phyloP scores from a whole-genome alignment of 2,329 filamentous ascomycete species.

The Fusarium fracticaudum region DNA sequence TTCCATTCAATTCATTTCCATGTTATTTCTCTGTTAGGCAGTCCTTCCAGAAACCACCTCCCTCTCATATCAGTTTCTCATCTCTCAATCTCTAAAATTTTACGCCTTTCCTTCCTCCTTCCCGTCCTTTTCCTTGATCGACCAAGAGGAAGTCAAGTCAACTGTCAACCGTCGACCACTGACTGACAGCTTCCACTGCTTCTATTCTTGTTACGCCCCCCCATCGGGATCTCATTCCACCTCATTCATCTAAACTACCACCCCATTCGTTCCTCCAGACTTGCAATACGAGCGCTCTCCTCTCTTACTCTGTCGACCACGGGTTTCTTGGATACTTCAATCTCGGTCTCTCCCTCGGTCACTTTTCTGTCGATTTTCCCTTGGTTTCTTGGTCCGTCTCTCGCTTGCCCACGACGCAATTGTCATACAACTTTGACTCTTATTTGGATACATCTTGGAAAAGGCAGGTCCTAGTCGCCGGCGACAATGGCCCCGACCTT shows the following conservation, averaged over 20 bases:
- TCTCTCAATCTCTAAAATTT: neutral
- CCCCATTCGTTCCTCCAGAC: slow-evolving; percentile 23
- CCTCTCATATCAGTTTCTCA: slow-evolving; percentile 1
- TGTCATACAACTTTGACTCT: slow-evolving; percentile 7
- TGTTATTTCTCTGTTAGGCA: neutral
- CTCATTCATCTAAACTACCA: slow-evolving; percentile 23
- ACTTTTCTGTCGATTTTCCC: neutral
- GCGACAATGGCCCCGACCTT: slow-evolving; percentile 69
- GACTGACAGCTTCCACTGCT: slow-evolving; percentile 8
- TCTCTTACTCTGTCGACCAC: slow-evolving; percentile 13
- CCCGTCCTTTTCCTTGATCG: neutral
- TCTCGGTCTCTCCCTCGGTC: slow-evolving; percentile 13
- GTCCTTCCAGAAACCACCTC: neutral
- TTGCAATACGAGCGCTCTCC: slow-evolving; percentile 32
- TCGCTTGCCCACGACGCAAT: slow-evolving; percentile 13
- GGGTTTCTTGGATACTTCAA: slow-evolving; percentile 20
- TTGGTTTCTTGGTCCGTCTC: slow-evolving; percentile 4
- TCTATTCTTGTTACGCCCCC: slow-evolving; percentile 30
- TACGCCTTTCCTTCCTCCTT: neutral
- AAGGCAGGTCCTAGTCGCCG: slow-evolving; percentile 33
- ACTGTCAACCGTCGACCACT: neutral
- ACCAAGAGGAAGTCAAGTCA: slow-evolving; percentile 2
- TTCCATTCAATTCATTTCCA: neutral
- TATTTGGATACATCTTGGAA: slow-evolving; percentile 6
- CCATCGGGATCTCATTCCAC: slow-evolving; percentile 31